Evolutionary conservation across 192 early-diverging fungal species (phyloP), one percentile per base, ranked within the genome.

Genomic region (Podila epicladia): DNA sequence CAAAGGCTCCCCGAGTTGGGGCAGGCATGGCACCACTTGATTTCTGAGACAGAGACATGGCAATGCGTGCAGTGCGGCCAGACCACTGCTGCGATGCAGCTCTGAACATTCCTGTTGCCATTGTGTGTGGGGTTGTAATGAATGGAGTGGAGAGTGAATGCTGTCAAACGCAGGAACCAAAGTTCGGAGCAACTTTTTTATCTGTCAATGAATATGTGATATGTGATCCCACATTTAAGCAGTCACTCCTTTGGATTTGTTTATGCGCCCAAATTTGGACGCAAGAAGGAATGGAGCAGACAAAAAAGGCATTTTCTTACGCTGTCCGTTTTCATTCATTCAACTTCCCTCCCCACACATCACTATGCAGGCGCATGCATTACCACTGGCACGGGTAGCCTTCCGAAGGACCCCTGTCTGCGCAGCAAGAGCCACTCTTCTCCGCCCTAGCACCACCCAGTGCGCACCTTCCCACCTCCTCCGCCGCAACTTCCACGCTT

Each of bases 51-150:
- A 62, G 68, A 9, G 51, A 12, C 8, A 63, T 17, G 3, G 45
- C 69, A 6, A 58, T 31, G 35, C 64, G 68, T 37, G 65, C 31
- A 5, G 59, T 33, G 2, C 69, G 29, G 33, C 29, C 53, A 20
- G 26, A 13, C 73, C 73, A 74, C 24, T 74, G 73, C 64, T 67
- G 75, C 12, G 69, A 55, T 3, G 58, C 65, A 13, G 69, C 64
- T 71, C 69, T 65, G 35, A 78, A 67, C 64, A 78, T 67, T 71
- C 64, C 64, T 22, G 62, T 51, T 13, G 76, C 29, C 76, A 78
- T 78, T 48, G 51, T 41, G 24, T 48, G 31, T 3, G 5, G 3
- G 13, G 31, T 45, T 9, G 1, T 17, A n/a, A 13, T 63, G 35
- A 50, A 28, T 53, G 26, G 61, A 13, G 64, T 33, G 58, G 62